Conservation (phyloP, 2,329 filamentous ascomycete genomes). For the Chalara sp. region DNA sequence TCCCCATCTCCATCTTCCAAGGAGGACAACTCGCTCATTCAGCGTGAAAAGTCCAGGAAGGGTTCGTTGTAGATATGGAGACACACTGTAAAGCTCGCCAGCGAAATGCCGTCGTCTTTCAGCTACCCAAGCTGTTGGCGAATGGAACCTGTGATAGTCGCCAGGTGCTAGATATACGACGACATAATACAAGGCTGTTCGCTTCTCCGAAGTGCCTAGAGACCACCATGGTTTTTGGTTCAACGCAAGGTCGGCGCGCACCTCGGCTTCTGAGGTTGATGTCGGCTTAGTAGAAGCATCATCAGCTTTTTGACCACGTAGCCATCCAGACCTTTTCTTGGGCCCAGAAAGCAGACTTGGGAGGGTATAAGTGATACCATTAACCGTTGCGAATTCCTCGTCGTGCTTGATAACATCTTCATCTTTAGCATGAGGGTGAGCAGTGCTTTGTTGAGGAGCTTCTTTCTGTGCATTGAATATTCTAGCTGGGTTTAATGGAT, state of each 20-base stretch:
- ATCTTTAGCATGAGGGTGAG: slow-evolving; percentile 27
- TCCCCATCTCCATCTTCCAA: slow-evolving; percentile 92
- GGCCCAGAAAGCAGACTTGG: slow-evolving; percentile 78
- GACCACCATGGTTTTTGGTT: slow-evolving; percentile 66
- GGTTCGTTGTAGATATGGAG: slow-evolving; percentile 87
- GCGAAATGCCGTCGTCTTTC: slow-evolving; percentile 94
- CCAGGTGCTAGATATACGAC: slow-evolving; percentile 95
- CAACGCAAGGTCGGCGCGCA: slow-evolving; percentile 74
- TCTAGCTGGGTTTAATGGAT: slow-evolving; percentile 36
- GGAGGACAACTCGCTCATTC: slow-evolving; percentile 89
- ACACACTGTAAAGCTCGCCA: slow-evolving; percentile 91
- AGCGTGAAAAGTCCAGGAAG: slow-evolving; percentile 92
- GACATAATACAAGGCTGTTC: slow-evolving; percentile 78
- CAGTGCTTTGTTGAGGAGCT: slow-evolving; percentile 18
- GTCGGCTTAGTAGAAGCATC: slow-evolving; percentile 69
- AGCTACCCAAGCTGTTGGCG: slow-evolving; percentile 90
- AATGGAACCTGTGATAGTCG: slow-evolving; percentile 98
- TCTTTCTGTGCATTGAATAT: slow-evolving; percentile 31
- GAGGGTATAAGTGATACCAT: slow-evolving; percentile 92
- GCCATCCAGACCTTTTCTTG: not conserved
- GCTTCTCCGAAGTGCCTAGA: slow-evolving; percentile 52
- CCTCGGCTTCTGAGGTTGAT: slow-evolving; percentile 71
- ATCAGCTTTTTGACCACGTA: slow-evolving; percentile 36
- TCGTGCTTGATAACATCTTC: slow-evolving; percentile 69
- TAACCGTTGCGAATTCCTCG: slow-evolving; percentile 88